A percentile compares a stretch with the other conserved stretches of the same genome.
phyloP scores from a whole-genome alignment of 2,329 filamentous ascomycete genomes.

The Nemania sp. region DNA sequence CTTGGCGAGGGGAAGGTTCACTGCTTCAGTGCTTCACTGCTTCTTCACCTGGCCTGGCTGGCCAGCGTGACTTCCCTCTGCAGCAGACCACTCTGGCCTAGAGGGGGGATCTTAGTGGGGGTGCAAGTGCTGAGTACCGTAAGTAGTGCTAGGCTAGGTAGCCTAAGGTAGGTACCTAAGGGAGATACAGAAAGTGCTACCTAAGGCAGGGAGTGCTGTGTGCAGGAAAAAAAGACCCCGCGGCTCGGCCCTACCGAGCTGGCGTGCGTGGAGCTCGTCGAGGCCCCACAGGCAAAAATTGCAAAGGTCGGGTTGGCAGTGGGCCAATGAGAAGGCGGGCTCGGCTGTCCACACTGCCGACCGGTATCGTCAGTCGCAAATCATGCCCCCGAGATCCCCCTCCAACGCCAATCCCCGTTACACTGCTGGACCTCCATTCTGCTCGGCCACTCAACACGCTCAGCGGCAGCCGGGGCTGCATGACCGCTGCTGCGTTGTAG shows the following conservation, averaged over 20 bases:
- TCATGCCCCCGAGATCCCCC: conserved; percentile 23
- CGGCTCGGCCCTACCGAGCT: conserved; percentile 26
- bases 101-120: conserved; percentile 5
- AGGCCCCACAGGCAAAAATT: conserved; percentile 25
- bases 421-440: conserved; percentile 13
- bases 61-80: too few relatives aligned
- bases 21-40: too few relatives aligned
- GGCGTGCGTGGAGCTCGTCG: conserved; percentile 6
- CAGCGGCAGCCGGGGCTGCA: conserved; percentile 25
- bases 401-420: conserved; percentile 14
- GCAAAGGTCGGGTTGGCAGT: conserved; percentile 28
- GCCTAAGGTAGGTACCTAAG: too few relatives aligned
- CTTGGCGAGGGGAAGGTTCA: too few relatives aligned
- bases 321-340: conserved; percentile 31
- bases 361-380: conserved; percentile 36
- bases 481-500: conserved; percentile 26
- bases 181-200: too few relatives aligned
- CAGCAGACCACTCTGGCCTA: conserved; percentile 1
- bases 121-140: background rate
- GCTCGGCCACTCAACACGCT: conserved; percentile 16
- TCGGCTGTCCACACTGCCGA: conserved; percentile 38
- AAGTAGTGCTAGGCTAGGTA: too few relatives aligned
- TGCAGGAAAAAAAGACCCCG: conserved; percentile 27
- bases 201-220: background rate
- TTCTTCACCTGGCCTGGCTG: too few relatives aligned